Conservation (phyloP, 345 rosid genomes). For the Microcos paniculata region DNA sequence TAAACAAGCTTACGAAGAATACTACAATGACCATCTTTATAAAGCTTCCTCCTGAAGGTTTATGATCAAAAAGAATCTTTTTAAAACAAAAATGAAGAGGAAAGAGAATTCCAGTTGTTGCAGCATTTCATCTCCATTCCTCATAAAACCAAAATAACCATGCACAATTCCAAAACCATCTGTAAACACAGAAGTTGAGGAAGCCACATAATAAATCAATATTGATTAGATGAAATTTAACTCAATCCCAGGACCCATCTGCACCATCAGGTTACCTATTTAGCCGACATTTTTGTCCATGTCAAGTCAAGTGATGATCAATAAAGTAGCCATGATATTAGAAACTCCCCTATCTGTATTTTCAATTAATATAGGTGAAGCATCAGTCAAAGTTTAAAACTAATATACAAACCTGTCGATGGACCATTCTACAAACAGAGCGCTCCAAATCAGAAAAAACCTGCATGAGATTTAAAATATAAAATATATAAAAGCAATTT, state of each 20-base stretch:
- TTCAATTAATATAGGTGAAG: background rate
- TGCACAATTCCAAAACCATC: background rate
- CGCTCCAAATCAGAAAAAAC: slow-evolving; percentile 94
- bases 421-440: slow-evolving; percentile 93
- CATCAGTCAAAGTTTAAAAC: background rate
- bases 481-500: background rate
- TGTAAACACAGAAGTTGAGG: background rate
- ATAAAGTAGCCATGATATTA: background rate
- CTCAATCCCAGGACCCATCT: background rate
- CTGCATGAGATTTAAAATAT: slow-evolving; percentile 40
- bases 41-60: background rate
- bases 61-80: background rate
- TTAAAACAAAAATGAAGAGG: background rate
- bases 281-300: background rate
- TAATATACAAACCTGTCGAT: slow-evolving; percentile 68
- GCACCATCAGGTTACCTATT: background rate
- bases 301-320: background rate
- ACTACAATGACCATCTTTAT: background rate
- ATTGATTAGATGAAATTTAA: slow-evolving; percentile 2
- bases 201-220: background rate
- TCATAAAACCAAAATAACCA: background rate
- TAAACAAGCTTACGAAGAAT: background rate
- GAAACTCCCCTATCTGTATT: background rate
- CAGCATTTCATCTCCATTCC: background rate
- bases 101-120: background rate